phyloP scores from a whole-genome alignment of 2,329 filamentous ascomycete genomes.

The Diaporthe nobilis region DNA sequence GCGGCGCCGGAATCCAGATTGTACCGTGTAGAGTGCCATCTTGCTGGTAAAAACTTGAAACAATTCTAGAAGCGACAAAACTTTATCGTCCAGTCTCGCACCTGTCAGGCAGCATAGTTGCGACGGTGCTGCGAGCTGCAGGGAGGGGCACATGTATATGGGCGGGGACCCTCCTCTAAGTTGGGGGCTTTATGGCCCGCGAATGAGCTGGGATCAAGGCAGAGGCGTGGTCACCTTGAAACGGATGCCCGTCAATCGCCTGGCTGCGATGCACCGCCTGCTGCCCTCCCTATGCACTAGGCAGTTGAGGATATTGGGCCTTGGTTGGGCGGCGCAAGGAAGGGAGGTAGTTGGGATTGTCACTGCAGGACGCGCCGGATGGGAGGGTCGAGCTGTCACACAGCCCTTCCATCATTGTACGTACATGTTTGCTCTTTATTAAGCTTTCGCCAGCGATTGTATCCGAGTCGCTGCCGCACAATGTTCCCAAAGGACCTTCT shows the following conservation, averaged over 20 bases:
- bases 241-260: constrained; percentile 15
- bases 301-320: not conserved
- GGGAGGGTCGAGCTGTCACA: not conserved
- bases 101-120: not conserved
- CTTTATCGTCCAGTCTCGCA: constrained; percentile 38
- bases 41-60: constrained; percentile 12
- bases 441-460: constrained; percentile 22
- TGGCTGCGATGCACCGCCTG: constrained; percentile 12
- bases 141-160: not conserved
- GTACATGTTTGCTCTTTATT: constrained; percentile 26
- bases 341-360: not conserved
- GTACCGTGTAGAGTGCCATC: not conserved
- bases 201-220: not conserved
- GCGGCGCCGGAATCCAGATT: constrained; percentile 21
- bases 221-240: not conserved
- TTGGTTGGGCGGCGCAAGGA: constrained; percentile 9
- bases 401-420: not conserved
- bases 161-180: not conserved
- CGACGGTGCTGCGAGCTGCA: constrained; percentile 25
- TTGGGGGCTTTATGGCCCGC: not conserved
- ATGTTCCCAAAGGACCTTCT: not conserved
- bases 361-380: not conserved
- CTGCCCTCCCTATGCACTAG: constrained; percentile 13
- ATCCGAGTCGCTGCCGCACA: not conserved
- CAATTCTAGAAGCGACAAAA: constrained; percentile 28